phyloP scores from a whole-genome alignment of 257 asterid genomes.

The Haberlea rhodopensis region DNA sequence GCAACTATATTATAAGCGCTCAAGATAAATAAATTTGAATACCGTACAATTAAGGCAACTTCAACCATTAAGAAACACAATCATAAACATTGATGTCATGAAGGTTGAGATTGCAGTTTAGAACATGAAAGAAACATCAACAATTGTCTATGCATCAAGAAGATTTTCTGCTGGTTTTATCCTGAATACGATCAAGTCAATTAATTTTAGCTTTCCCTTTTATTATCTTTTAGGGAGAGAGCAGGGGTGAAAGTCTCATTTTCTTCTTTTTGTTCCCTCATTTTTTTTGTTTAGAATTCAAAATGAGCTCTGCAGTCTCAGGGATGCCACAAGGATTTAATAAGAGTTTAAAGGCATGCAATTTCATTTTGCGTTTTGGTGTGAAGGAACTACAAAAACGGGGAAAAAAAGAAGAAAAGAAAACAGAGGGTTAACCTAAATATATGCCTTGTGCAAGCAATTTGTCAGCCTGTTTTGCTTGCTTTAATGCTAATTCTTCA shows the following conservation, averaged over 20 bases:
- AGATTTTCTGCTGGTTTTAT: not conserved
- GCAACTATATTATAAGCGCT: not conserved
- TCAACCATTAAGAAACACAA: conserved; percentile 9
- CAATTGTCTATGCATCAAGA: not conserved
- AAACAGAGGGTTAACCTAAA: conserved; percentile 46
- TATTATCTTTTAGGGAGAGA: not conserved
- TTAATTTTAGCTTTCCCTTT: not conserved
- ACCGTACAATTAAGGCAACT: conserved; percentile 1
- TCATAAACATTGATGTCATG: not conserved
- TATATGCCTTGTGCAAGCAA: conserved; percentile 60
- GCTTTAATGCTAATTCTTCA: conserved; percentile 82
- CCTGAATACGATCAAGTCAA: not conserved
- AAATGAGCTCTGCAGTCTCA: not conserved
- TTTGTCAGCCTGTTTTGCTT: conserved; percentile 76
- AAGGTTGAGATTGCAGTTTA: conserved; percentile 5
- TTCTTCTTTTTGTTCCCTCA: not conserved
- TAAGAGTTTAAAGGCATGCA: not conserved
- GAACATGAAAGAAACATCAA: not conserved
- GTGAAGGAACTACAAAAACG: not conserved
- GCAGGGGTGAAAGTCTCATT: not conserved
- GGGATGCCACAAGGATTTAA: not conserved
- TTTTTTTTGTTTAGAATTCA: too few relatives aligned
- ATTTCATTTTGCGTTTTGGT: not conserved
- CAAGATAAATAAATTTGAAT: not conserved
- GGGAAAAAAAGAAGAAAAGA: not conserved